These are phyloP conservation scores for Phytophthora sp. DNA, from an alignment of 352 stramenopile genomes.

Conservation along the genomic window DNA sequence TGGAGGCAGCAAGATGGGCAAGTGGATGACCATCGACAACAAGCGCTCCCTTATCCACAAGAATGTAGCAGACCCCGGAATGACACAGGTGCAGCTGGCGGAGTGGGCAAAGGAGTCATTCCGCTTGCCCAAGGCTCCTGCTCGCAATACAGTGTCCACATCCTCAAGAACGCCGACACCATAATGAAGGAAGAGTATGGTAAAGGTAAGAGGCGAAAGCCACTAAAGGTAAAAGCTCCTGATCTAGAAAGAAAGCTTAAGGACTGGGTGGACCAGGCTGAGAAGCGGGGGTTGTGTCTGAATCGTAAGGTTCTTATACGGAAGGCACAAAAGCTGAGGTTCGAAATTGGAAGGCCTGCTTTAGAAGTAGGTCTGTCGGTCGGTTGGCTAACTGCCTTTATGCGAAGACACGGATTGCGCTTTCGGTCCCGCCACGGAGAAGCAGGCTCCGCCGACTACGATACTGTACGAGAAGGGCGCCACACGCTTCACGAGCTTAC, in stretches of 20 bases:
- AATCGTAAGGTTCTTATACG: background rate
- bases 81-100: constrained; percentile 1
- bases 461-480: background rate
- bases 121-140: background rate
- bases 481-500: background rate
- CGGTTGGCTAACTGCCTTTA: background rate
- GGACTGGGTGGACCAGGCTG: background rate
- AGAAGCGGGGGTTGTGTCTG: background rate
- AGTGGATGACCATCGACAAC: constrained; percentile 13
- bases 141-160: constrained; percentile 1
- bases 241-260: background rate
- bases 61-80: background rate
- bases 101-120: background rate
- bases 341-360: background rate
- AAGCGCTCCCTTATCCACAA: constrained; percentile 2
- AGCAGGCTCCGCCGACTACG: background rate
- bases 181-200: background rate
- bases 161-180: background rate
- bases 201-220: background rate
- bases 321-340: background rate
- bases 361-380: background rate
- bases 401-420: background rate
- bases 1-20: background rate
- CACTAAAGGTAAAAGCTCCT: background rate
- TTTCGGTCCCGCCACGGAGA: background rate